Evolutionary conservation across 73 alveolate genomes (phyloP).

Genomic region (Paramecium pentaurelia): DNA sequence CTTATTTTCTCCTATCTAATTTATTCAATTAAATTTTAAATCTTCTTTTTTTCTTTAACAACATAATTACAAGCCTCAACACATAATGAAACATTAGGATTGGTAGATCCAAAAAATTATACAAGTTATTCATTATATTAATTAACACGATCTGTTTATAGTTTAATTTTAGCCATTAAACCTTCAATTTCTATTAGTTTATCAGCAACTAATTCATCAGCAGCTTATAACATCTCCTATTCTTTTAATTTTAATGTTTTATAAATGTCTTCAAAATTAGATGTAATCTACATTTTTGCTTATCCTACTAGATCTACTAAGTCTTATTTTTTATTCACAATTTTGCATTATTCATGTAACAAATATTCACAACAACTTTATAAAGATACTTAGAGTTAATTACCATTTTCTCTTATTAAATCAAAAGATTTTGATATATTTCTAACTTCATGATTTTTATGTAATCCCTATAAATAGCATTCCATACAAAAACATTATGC

Average conservation of each 20-base stretch:
- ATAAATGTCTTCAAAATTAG: background rate
- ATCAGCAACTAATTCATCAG: constrained; percentile 45
- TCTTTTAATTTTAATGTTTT: constrained; percentile 12
- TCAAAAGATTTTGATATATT: constrained; percentile 47
- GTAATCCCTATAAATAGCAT: constrained; percentile 52
- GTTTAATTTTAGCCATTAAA: background rate
- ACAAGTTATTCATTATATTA: background rate
- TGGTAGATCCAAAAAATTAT: background rate
- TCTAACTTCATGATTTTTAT: constrained; percentile 59
- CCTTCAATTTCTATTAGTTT: constrained; percentile 21
- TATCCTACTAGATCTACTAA: constrained; percentile 20
- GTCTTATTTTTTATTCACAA: constrained; percentile 3
- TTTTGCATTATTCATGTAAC: constrained; percentile 45
- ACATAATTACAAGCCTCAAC: constrained; percentile 36
- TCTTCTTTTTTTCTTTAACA: constrained; percentile 51
- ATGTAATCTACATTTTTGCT: background rate
- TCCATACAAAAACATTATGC: constrained; percentile 57
- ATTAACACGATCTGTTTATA: constrained; percentile 25
- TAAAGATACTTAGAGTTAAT: background rate
- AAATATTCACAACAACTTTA: constrained; percentile 2
- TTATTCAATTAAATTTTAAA: background rate
- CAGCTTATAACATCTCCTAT: constrained; percentile 18
- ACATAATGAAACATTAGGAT: background rate
- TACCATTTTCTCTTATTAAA: background rate
- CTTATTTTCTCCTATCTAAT: background rate